Evolutionary conservation across 257 asterid species (phyloP), one percentile per base, ranked within the genome.

Genomic region (Gentiana macrophylla): DNA sequence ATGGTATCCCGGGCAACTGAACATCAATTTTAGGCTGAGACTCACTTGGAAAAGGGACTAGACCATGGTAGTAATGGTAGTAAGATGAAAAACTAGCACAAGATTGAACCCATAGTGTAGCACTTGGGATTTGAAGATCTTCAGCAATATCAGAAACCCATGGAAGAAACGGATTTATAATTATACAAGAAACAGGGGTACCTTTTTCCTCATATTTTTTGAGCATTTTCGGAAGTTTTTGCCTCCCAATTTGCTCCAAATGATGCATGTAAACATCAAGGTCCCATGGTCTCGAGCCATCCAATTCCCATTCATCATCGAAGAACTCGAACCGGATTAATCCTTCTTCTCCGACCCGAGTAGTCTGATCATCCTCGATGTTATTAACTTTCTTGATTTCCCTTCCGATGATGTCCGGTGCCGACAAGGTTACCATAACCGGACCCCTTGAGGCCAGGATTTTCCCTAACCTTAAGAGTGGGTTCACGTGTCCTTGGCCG

Each of bases 61-160:
- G 65, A 0, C 62, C 62, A 6, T 80, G 63, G 33, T 45, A 52
- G 12, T 57, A 88, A 53, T 88, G 90, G 45, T 82, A 84, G 48
- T 82, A 84, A 13, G 78, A 71, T 0, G 80, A 66, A 59, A 84
- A 82, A 24, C 83, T 63, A 2, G 94, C 88, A 51, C 80, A 78
- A 4, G 94, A 88, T 44, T 84, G 94, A 32, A 79, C 70, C 96
- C 96, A 88, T n/a, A 88, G 77, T 56, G 81, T 53, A 4, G 96
- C 94, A 12, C 71, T 64, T 0, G 90, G 93, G 48, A 88, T 77
- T 1, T 57, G 64, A 4, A 82, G 65, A 3, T n/a, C 57, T 53
- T 68, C 83, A 0, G 86, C 96, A 0, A 87, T 81, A 12, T 87
- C 93, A 3, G 73, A 63, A 13, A 68, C 93, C 96, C 96, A 87